Base-by-base conservation (phyloP, 192 early-diverging fungal genomes). In the Entophlyctis luteolus region DNA sequence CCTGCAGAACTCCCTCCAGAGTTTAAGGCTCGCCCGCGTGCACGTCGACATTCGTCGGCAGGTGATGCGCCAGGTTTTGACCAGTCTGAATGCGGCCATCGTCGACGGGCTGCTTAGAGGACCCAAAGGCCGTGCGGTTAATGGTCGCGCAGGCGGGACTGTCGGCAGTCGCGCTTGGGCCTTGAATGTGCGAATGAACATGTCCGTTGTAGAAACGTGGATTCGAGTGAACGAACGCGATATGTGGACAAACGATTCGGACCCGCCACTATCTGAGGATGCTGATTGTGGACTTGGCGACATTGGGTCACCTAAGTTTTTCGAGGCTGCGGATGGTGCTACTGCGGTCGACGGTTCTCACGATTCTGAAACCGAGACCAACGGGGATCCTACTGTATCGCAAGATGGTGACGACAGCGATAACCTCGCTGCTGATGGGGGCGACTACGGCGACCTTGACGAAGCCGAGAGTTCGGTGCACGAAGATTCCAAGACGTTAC, bases 151-250 rank as follows among this genome's bases (percentile, higher is more conserved):
- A 81, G 87, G 56, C 72, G 31, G 14, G 27, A 50, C 1, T 2
- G 10, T 0, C 28, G 62, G 36, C 67, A 87, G 87, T 56, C 89
- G 94, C 14, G 80, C 84, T 20, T 87, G 88, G 52, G 92, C 95
- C 2, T 79, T 94, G 55, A 88, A 88, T 73, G 86, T 94, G 8
- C 88, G 90, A n/a, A 85, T 94, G 77, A 98, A 95, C 67, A 57
- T 94, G 35, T 86, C 87, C 5, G 77, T 82, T 25, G 58, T 95
- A 12, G 90, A 89, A 58, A 91, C 93, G 49, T 97, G 95, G 95
- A 84, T 92, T 20, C 86, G 89, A 31, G 68, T 83, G 28, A 83
- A 89, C 27, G 16, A 34, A 14, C 39, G 39, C 39, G 39, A 12
- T 42, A 12, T 42, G 8, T n/a, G n/a, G n/a, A n/a, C n/a, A n/a